A percentile compares a stretch with the other conserved stretches of the same genome.
Evolutionary conservation across 768 basidiomycete species (phyloP).

Genomic region (Termitomyces bulborhizus): DNA sequence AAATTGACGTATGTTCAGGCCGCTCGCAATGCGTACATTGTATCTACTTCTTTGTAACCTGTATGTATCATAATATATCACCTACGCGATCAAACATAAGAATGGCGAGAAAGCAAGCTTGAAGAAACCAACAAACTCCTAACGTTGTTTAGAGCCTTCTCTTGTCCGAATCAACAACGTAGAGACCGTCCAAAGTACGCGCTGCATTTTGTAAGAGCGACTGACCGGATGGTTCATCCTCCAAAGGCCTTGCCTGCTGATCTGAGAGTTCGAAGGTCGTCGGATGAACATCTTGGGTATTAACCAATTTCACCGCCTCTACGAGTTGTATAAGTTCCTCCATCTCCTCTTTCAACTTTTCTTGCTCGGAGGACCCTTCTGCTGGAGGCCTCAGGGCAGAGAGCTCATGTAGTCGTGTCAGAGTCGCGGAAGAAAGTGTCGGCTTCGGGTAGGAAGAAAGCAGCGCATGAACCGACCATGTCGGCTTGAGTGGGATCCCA

Average conservation of each 20-base stretch:
- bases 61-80: neutral
- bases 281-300: constrained; percentile 29
- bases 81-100: neutral
- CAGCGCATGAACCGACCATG: constrained; percentile 77
- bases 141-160: constrained; percentile 11
- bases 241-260: constrained; percentile 15
- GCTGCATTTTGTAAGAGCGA: constrained; percentile 46
- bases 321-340: constrained; percentile 72
- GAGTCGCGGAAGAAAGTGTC: constrained; percentile 45
- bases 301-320: constrained; percentile 71
- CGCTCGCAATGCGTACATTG: neutral
- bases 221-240: constrained; percentile 23
- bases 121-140: neutral
- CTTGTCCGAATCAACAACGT: constrained; percentile 55
- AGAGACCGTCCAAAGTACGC: constrained; percentile 46
- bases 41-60: neutral
- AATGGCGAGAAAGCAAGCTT: neutral
- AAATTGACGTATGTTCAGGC: no score
- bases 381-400: constrained; percentile 68
- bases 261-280: constrained; percentile 27
- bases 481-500: constrained; percentile 60
- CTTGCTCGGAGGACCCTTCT: constrained; percentile 48
- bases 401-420: constrained; percentile 62
- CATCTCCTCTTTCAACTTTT: constrained; percentile 48
- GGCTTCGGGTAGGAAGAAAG: constrained; percentile 75